Percentiles rank a stretch among this genome's conserved stretches.
phyloP scores from a whole-genome alignment of 164 flowering plant species.

The Buxus sempervirens region DNA sequence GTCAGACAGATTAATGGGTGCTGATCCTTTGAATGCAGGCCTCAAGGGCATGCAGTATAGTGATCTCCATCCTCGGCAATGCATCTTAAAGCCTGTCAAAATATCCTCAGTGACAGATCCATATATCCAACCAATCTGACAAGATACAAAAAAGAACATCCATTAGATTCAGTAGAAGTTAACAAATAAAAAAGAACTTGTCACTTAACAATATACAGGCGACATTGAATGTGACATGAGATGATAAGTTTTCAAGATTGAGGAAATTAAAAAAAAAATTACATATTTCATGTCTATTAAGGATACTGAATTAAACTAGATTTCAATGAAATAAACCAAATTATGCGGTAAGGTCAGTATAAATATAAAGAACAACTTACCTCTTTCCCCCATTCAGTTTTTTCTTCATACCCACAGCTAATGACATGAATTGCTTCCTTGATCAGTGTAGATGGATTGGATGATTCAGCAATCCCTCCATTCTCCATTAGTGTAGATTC shows the following conservation, averaged over 20 bases:
- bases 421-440: conserved; percentile 96
- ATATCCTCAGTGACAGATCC: conserved; percentile 98
- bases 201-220: no score
- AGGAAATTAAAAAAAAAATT: neutral
- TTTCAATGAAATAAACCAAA: neutral
- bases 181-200: no score
- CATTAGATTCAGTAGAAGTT: neutral
- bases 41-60: conserved; percentile 94
- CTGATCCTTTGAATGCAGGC: conserved; percentile 99
- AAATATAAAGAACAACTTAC: conserved; percentile 17
- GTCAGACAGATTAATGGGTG: conserved; percentile 95
- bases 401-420: conserved; percentile 96
- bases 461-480: conserved; percentile 88
- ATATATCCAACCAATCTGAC: conserved; percentile 96
- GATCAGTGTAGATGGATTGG: conserved; percentile 70
- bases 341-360: neutral
- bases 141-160: neutral
- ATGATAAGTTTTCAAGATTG: no score
- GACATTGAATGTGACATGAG: no score
- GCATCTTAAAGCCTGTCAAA: conserved; percentile 97
- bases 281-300: no score
- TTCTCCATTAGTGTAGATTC: conserved; percentile 94
- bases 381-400: conserved; percentile 99
- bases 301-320: no score
- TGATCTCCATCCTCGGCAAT: conserved; percentile 99